phyloP scores from a whole-genome alignment of 1,284 basidiomycete genomes.

The Ustilago cynodontis region DNA sequence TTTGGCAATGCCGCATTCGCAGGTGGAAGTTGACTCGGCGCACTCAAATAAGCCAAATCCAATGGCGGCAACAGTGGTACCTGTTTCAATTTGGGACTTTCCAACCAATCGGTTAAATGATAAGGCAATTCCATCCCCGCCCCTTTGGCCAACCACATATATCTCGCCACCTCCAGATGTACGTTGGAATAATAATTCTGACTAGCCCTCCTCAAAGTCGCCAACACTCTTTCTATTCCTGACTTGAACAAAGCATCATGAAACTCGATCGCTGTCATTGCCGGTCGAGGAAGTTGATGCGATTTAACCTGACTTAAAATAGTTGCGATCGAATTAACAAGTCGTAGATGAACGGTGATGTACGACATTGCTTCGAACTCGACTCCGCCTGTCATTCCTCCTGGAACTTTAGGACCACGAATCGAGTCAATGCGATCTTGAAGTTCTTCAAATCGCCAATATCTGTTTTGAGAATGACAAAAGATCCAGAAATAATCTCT shows the following conservation, averaged over 20 bases:
- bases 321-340: conserved; percentile 53
- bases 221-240: conserved; percentile 56
- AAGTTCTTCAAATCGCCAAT: conserved; percentile 85
- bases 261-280: conserved; percentile 49
- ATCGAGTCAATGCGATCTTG: conserved; percentile 79
- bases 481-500: conserved; percentile 98
- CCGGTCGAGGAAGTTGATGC: conserved; percentile 25
- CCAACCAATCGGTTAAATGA: conserved; percentile 46
- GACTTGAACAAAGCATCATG: conserved; percentile 51
- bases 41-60: conserved; percentile 15
- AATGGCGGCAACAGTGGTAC: conserved; percentile 35
- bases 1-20: not conserved
- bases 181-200: conserved; percentile 61
- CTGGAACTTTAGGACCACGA: conserved; percentile 91
- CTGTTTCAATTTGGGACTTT: conserved; percentile 9
- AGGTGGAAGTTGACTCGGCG: not conserved
- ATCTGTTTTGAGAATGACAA: conserved; percentile 91
- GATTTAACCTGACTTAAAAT: conserved; percentile 26
- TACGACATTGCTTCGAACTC: conserved; percentile 97
- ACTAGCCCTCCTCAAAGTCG: conserved; percentile 42
- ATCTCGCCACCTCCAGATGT: conserved; percentile 65
- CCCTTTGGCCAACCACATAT: conserved; percentile 25
- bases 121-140: conserved; percentile 31
- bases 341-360: conserved; percentile 71
- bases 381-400: conserved; percentile 97